phyloP scores from a whole-genome alignment of 495 filamentous ascomycete genomes.

The Venustampulla echinocandica region DNA sequence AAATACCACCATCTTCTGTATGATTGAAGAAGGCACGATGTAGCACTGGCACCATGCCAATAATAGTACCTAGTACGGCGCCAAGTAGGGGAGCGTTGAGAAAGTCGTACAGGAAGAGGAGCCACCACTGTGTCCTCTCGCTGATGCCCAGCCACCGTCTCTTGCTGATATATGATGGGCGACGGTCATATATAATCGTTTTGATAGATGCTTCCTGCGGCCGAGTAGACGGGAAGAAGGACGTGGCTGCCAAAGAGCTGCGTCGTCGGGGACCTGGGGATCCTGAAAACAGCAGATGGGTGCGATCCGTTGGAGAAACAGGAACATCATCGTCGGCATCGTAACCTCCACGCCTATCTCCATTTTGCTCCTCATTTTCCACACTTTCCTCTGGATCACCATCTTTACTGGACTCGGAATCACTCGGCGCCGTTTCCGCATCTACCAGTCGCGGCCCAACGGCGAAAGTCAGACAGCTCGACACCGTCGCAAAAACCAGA shows the following conservation, averaged over 20 bases:
- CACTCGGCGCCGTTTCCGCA: slow-evolving; percentile 32
- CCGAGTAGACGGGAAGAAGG: slow-evolving; percentile 13
- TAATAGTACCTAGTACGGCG: slow-evolving; percentile 47
- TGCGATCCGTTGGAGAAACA: slow-evolving; percentile 7
- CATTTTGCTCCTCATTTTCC: slow-evolving; percentile 20
- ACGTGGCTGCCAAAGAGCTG: slow-evolving; percentile 1
- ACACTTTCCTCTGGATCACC: slow-evolving; percentile 20
- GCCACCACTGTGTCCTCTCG: slow-evolving; percentile 24
- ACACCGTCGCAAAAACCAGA: slow-evolving; percentile 44
- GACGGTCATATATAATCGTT: slow-evolving; percentile 8
- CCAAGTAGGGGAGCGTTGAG: slow-evolving; percentile 61
- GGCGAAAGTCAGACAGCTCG: slow-evolving; percentile 43
- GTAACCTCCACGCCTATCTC: not conserved
- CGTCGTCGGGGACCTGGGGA: not conserved
- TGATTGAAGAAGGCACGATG: slow-evolving; percentile 59
- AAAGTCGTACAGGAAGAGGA: slow-evolving; percentile 43
- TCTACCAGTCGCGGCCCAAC: slow-evolving; percentile 54
- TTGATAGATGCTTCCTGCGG: not conserved
- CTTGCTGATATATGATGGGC: slow-evolving; percentile 23
- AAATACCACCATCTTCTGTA: slow-evolving; percentile 55
- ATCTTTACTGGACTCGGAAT: slow-evolving; percentile 25
- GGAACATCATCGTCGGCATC: slow-evolving; percentile 10
- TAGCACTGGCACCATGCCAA: slow-evolving; percentile 55
- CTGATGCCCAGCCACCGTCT: slow-evolving; percentile 34
- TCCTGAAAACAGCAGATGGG: slow-evolving; percentile 1